Percentiles rank a stretch among this genome's conserved stretches.
Evolutionary conservation across 2,329 filamentous ascomycete genomes (phyloP).

Genomic region (Nectriaceae sp.): DNA sequence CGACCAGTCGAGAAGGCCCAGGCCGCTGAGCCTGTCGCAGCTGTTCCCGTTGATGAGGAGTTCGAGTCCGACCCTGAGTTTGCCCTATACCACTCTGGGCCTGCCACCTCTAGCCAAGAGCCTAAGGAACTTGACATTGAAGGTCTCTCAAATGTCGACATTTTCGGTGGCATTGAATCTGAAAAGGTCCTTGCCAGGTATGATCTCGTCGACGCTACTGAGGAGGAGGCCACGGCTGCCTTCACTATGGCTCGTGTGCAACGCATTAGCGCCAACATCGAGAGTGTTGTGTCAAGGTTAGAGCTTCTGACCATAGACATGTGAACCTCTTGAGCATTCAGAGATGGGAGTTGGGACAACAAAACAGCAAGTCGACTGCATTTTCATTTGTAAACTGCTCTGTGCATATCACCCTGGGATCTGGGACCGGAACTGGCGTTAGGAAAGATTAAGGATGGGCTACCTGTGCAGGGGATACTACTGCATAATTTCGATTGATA

Average conservation of each 20-base stretch:
- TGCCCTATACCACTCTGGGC: constrained; percentile 57
- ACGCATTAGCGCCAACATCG: constrained; percentile 45
- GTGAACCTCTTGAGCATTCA: constrained; percentile 16
- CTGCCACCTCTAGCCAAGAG: constrained; percentile 25
- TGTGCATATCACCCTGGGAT: constrained; percentile 21
- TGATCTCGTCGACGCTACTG: constrained; percentile 62
- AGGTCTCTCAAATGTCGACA: constrained; percentile 39
- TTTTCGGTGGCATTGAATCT: constrained; percentile 57
- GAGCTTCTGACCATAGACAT: constrained; percentile 39
- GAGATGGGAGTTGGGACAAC: not conserved
- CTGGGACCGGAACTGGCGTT: constrained; percentile 25
- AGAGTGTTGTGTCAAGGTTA: constrained; percentile 38
- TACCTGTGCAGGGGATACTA: constrained; percentile 15
- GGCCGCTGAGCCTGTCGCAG: constrained; percentile 29
- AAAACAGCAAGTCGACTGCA: constrained; percentile 9
- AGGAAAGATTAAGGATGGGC: constrained; percentile 20
- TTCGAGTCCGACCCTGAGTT: constrained; percentile 66
- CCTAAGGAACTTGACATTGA: constrained; percentile 46
- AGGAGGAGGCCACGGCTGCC: constrained; percentile 47
- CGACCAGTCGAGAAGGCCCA: constrained; percentile 42
- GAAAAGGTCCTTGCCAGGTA: constrained; percentile 66
- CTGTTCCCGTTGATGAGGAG: constrained; percentile 48
- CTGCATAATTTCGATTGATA: constrained; percentile 25
- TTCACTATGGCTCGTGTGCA: constrained; percentile 52
- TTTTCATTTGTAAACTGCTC: constrained; percentile 23